Evolutionary conservation across 2,329 filamentous ascomycete species (phyloP), one percentile per base, ranked within the genome.

Genomic region (Triangularia setosa): DNA sequence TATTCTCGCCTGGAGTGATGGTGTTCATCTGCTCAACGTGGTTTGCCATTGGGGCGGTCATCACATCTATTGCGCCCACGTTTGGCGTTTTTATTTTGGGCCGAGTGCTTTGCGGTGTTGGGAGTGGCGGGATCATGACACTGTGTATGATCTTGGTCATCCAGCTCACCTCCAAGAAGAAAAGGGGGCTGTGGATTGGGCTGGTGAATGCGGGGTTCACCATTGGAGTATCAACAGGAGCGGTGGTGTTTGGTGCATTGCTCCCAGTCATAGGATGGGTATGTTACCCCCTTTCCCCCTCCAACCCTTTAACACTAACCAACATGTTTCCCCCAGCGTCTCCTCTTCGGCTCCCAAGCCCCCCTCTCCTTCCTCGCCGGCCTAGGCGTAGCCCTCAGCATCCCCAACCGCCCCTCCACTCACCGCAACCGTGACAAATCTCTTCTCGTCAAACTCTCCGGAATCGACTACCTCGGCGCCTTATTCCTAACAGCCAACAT

Each of bases 391-490:
- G 87, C 88, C 63, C 76, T 90, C 24, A 86, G 86, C 60, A 86
- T 95, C 18, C 91, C 91, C 0, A 69, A 68, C 1, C 67, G 75
- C 60, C 64, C 72, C n/a, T 65, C 71, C 16, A 63, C 73, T 61
- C 69, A 78, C 64, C 62, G 73, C 61, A 77, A 77, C n/a, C 77
- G 78, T 67, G 72, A 74, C 64, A 76, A 77, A 56, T 78, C 81
- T 40, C 70, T 82, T 40, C 64, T 75, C 59, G 72, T 82, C 28
- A 90, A 88, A 70, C 78, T 94, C 11, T 82, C 81, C 3, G 79
- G 80, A 1, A 86, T 96, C 62, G 92, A 96, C 75, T 95, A 94
- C 70, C 79, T 87, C 0, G 92, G 92, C 3, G 89, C 90, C 6
- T 40, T 85, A 0, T 79, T 87, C n/a, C 76, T 93, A 68, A 85